phyloP scores from a whole-genome alignment of 1,139 yeast genomes.

The Kodamaea alishanica region DNA sequence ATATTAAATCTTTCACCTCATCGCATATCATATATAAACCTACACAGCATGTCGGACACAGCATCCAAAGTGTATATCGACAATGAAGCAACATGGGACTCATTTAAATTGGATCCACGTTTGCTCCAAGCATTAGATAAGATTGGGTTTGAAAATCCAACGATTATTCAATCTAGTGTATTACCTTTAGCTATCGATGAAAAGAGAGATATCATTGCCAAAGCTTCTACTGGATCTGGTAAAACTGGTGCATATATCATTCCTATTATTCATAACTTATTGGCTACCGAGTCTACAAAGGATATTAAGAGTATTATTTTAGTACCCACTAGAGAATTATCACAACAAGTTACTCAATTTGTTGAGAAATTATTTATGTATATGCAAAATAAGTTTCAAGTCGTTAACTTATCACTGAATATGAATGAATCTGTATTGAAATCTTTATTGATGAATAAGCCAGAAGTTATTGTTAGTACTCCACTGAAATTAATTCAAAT shows the following conservation, averaged over 20 bases:
- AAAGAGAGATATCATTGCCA: slow-evolving; percentile 80
- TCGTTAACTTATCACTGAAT: slow-evolving; percentile 72
- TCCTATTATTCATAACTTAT: slow-evolving; percentile 70
- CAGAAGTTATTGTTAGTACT: slow-evolving; percentile 82
- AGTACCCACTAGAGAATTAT: slow-evolving; percentile 83
- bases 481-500: slow-evolving; percentile 72
- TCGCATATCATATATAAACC: slow-evolving; percentile 11
- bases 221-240: slow-evolving; percentile 89
- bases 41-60: slow-evolving; percentile 11
- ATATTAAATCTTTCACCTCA: slow-evolving; percentile 3
- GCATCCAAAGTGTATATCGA: slow-evolving; percentile 58
- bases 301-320: slow-evolving; percentile 55
- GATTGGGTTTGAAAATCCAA: slow-evolving; percentile 80
- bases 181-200: slow-evolving; percentile 87
- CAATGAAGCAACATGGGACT: slow-evolving; percentile 65
- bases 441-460: slow-evolving; percentile 67
- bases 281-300: slow-evolving; percentile 32
- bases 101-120: slow-evolving; percentile 74
- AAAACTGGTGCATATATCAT: slow-evolving; percentile 82
- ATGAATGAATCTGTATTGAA: slow-evolving; percentile 69
- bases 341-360: slow-evolving; percentile 76
- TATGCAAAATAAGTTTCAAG: slow-evolving; percentile 63
- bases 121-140: slow-evolving; percentile 79
- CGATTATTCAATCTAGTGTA: slow-evolving; percentile 86
- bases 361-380: slow-evolving; percentile 64